Conservation (phyloP, 148 eudicot species). For the Silene conica region DNA sequence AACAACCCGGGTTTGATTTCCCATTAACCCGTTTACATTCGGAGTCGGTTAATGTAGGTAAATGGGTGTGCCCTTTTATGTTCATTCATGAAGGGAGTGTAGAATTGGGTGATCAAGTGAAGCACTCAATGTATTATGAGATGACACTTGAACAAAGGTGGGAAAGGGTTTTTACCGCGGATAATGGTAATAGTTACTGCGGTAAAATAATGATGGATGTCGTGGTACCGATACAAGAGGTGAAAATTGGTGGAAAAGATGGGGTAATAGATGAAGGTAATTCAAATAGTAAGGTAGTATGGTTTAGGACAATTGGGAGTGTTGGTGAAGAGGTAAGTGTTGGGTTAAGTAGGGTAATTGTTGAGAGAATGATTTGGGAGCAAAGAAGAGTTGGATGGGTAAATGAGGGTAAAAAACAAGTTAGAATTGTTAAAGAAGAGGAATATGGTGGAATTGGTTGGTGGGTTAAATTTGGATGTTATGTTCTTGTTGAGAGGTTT, state of each 20-base stretch:
- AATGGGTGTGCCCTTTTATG: slow-evolving; percentile 40
- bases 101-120: slow-evolving; percentile 23
- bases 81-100: slow-evolving; percentile 27
- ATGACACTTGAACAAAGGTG: slow-evolving; percentile 35
- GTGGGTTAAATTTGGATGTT: slow-evolving; percentile 55
- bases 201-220: slow-evolving; percentile 31
- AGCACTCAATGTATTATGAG: slow-evolving; percentile 29
- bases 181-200: slow-evolving; percentile 17
- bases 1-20: slow-evolving; percentile 42
- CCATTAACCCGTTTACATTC: slow-evolving; percentile 20
- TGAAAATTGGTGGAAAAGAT: slow-evolving; percentile 30
- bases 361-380: slow-evolving; percentile 44
- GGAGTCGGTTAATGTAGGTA: slow-evolving; percentile 24
- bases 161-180: slow-evolving; percentile 28
- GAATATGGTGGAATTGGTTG: slow-evolving; percentile 31
- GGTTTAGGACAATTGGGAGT: slow-evolving; percentile 35
- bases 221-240: slow-evolving; percentile 25
- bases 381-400: slow-evolving; percentile 45
- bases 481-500: slow-evolving; percentile 59
- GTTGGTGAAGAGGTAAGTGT: slow-evolving; percentile 22
- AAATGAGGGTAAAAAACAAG: slow-evolving; percentile 31
- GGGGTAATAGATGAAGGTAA: slow-evolving; percentile 30
- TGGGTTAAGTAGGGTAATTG: slow-evolving; percentile 33
- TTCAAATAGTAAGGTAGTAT: slow-evolving; percentile 28
- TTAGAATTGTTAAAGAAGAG: slow-evolving; percentile 33